Percentiles rank a stretch among this genome's conserved stretches.
phyloP scores from a whole-genome alignment of 352 stramenopile species.

The Pythium coloratum region DNA sequence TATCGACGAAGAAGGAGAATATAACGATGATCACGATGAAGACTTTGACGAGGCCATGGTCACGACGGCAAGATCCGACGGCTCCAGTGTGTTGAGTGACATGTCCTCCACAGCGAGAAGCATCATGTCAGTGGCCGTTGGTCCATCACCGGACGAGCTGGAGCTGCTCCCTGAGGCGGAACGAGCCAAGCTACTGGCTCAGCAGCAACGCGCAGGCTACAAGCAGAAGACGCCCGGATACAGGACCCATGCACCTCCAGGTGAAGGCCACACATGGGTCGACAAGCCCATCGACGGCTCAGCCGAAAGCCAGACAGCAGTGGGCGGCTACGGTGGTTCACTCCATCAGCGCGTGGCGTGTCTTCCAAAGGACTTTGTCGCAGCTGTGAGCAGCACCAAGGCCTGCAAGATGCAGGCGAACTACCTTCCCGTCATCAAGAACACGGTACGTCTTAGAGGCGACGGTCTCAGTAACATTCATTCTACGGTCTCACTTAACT shows the following conservation, averaged over 20 bases:
- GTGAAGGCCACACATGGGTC: slow-evolving; percentile 59
- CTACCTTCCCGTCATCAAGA: slow-evolving; percentile 72
- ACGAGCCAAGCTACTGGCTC: slow-evolving; percentile 4
- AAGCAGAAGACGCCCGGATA: slow-evolving; percentile 60
- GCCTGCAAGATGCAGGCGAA: slow-evolving; percentile 80
- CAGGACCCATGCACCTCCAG: slow-evolving; percentile 51
- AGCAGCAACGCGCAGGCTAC: slow-evolving; percentile 30
- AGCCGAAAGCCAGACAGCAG: slow-evolving; percentile 59
- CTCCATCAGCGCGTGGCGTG: slow-evolving; percentile 67
- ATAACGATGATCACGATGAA: slow-evolving; percentile 29
- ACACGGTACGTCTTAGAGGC: slow-evolving; percentile 40
- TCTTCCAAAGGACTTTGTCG: slow-evolving; percentile 69
- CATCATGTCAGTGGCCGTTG: slow-evolving; percentile 46
- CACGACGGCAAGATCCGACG: slow-evolving; percentile 19
- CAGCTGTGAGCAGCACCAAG: slow-evolving; percentile 64
- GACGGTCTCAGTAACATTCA: neutral
- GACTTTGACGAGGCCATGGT: slow-evolving; percentile 28
- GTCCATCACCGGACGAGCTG: slow-evolving; percentile 53
- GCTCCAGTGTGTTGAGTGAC: slow-evolving; percentile 11
- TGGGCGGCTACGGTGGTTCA: slow-evolving; percentile 53
- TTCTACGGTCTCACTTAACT: neutral
- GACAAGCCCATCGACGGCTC: slow-evolving; percentile 54
- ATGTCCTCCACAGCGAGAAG: slow-evolving; percentile 36
- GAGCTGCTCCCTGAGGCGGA: slow-evolving; percentile 34
- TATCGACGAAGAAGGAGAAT: slow-evolving; percentile 11